These are phyloP conservation scores for Curvularia lunata DNA, from an alignment of 2,329 filamentous ascomycete species.

Conservation along the genomic window DNA sequence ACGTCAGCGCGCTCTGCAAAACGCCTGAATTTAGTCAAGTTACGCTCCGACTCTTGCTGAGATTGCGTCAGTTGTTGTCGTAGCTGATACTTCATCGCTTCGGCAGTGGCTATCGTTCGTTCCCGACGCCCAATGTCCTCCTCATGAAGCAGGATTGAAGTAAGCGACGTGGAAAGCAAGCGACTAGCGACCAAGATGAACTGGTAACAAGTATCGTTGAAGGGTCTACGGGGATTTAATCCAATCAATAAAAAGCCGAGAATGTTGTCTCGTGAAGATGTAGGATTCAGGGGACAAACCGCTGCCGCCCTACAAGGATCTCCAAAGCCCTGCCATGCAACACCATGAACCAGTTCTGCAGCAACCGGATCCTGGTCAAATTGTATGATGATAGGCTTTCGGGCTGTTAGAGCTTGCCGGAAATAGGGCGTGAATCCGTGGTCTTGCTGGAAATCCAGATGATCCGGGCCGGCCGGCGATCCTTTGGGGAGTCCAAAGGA, in stretches of 20 bases:
- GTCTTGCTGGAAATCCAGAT: slow-evolving; percentile 29
- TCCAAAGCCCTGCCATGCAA: slow-evolving; percentile 44
- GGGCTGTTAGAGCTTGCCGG: slow-evolving; percentile 34
- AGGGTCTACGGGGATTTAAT: slow-evolving; percentile 48
- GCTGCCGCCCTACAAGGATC: slow-evolving; percentile 43
- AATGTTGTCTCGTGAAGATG: slow-evolving; percentile 40
- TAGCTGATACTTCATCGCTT: slow-evolving; percentile 46
- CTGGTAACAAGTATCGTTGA: slow-evolving; percentile 49
- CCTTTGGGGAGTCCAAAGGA: slow-evolving; percentile 28
- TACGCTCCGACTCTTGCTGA: slow-evolving; percentile 41
- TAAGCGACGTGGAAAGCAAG: slow-evolving; percentile 48
- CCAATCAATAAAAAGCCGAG: slow-evolving; percentile 52
- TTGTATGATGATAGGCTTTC: slow-evolving; percentile 37
- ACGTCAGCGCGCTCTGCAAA: slow-evolving; percentile 51
- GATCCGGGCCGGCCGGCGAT: slow-evolving; percentile 30
- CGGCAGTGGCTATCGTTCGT: slow-evolving; percentile 42
- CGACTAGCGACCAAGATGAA: slow-evolving; percentile 47
- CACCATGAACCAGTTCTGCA: slow-evolving; percentile 32
- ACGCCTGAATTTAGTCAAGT: slow-evolving; percentile 45
- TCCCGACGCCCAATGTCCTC: slow-evolving; percentile 47
- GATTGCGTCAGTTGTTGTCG: slow-evolving; percentile 39
- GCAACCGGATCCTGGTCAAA: slow-evolving; percentile 39
- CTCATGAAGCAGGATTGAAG: slow-evolving; percentile 50
- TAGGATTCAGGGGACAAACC: slow-evolving; percentile 47
- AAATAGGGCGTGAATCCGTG: slow-evolving; percentile 36